These are phyloP conservation scores for Gossypium anomalum DNA, from an alignment of 345 rosid genomes.

Conservation along the genomic window DNA sequence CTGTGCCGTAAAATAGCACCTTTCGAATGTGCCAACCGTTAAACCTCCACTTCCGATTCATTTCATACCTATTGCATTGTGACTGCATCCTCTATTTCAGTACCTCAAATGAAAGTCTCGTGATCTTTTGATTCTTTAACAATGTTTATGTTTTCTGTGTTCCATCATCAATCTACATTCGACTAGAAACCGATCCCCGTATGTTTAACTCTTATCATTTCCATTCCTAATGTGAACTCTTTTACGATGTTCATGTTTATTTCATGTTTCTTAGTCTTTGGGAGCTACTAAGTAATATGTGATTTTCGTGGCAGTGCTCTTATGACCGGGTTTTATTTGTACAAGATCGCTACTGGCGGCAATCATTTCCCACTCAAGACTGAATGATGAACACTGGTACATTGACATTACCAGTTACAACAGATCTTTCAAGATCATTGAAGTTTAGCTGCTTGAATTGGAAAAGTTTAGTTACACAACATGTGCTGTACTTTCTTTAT, in stretches of 20 bases:
- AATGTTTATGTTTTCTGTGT: background rate
- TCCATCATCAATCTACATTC: background rate
- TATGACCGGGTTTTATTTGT: conserved; percentile 79
- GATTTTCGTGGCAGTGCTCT: conserved; percentile 65
- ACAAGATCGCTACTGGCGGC: conserved; percentile 82
- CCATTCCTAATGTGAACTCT: background rate
- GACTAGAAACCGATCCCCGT: background rate
- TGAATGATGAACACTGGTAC: conserved; percentile 37
- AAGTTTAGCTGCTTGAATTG: background rate
- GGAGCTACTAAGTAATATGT: conserved; percentile 9
- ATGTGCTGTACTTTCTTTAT: too few species aligned
- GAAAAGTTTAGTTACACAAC: background rate
- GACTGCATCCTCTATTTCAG: background rate
- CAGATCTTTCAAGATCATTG: background rate
- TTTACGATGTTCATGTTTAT: background rate
- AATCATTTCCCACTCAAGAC: conserved; percentile 75
- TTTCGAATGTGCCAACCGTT: background rate
- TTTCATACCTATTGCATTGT: background rate
- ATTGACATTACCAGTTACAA: background rate
- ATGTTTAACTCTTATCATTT: background rate
- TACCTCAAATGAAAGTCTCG: background rate
- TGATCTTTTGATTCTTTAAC: background rate
- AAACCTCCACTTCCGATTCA: background rate
- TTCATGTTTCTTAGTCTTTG: background rate
- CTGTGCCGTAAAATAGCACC: background rate